These are phyloP conservation scores for Neocucurbitaria cava DNA, from an alignment of 2,329 filamentous ascomycete genomes.

Conservation along the genomic window DNA sequence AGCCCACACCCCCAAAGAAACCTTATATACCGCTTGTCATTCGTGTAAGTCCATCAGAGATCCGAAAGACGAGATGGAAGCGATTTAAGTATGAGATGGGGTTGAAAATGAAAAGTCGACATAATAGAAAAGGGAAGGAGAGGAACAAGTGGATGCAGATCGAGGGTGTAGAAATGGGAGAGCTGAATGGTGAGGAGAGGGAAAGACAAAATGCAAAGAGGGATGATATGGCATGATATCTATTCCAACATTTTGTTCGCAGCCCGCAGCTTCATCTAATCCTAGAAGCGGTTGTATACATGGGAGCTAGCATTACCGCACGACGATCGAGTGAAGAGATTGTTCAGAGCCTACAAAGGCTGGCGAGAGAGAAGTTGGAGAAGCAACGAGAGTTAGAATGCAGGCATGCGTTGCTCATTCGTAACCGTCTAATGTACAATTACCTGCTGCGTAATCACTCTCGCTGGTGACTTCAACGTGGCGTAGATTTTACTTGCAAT, in stretches of 20 bases:
- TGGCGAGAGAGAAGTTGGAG: background rate
- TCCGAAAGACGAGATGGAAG: conserved; percentile 17
- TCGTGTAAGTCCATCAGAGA: conserved; percentile 12
- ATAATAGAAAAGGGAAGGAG: conserved; percentile 8
- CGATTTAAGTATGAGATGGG: conserved; percentile 20
- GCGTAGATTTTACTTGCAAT: background rate
- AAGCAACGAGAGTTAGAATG: background rate
- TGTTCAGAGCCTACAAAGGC: background rate
- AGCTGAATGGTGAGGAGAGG: conserved; percentile 80
- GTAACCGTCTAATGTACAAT: background rate
- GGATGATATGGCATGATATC: conserved; percentile 77
- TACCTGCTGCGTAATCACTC: background rate
- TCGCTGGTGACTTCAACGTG: background rate
- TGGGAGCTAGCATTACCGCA: background rate
- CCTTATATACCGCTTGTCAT: background rate
- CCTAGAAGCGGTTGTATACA: background rate
- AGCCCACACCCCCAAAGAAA: conserved; percentile 9
- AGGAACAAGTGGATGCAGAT: conserved; percentile 1
- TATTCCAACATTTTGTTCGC: background rate
- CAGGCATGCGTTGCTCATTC: background rate
- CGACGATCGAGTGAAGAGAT: background rate
- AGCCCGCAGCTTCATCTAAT: background rate
- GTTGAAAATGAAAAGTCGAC: conserved; percentile 12
- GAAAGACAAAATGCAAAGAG: conserved; percentile 79
- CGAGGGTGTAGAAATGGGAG: conserved; percentile 57